phyloP scores from a whole-genome alignment of 176 grass and related monocot species.

The Themeda triandra region DNA sequence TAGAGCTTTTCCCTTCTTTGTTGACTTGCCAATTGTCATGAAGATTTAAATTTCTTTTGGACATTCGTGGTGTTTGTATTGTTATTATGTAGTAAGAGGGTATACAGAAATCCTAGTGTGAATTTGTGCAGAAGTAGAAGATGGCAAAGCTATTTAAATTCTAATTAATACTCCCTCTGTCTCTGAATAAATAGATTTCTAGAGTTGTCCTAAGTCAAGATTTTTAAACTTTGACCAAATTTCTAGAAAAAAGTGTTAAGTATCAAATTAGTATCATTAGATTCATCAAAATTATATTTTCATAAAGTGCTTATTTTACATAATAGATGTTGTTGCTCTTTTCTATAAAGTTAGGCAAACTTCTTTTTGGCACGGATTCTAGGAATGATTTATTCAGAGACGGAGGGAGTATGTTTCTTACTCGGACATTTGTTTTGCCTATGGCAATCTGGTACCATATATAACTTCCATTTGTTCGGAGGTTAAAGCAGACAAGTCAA shows the following conservation, averaged over 20 bases:
- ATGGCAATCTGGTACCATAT: background rate
- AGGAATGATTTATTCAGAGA: too few relatives aligned
- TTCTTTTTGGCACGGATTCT: too few relatives aligned
- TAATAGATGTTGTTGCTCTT: too few relatives aligned
- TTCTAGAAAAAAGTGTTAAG: too few relatives aligned
- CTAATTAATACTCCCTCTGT: background rate
- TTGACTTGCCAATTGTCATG: background rate
- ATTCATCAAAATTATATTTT: too few relatives aligned
- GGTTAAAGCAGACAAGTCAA: background rate
- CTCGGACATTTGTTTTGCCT: background rate
- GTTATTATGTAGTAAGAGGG: background rate
- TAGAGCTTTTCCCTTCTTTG: background rate
- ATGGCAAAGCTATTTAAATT: slow-evolving; percentile 3
- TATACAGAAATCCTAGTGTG: background rate
- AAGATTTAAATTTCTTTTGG: background rate
- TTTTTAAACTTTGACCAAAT: too few relatives aligned
- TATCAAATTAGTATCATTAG: too few relatives aligned
- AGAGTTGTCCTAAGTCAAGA: too few relatives aligned
- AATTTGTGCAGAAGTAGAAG: slow-evolving; percentile 1
- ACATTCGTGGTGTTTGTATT: background rate
- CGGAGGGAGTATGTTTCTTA: too few relatives aligned
- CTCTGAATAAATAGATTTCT: too few relatives aligned
- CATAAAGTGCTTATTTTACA: too few relatives aligned
- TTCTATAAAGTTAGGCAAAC: too few relatives aligned
- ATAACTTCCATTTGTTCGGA: background rate